Base-by-base conservation (phyloP, 2,329 filamentous ascomycete genomes). In the Neofusicoccum laricinum region DNA sequence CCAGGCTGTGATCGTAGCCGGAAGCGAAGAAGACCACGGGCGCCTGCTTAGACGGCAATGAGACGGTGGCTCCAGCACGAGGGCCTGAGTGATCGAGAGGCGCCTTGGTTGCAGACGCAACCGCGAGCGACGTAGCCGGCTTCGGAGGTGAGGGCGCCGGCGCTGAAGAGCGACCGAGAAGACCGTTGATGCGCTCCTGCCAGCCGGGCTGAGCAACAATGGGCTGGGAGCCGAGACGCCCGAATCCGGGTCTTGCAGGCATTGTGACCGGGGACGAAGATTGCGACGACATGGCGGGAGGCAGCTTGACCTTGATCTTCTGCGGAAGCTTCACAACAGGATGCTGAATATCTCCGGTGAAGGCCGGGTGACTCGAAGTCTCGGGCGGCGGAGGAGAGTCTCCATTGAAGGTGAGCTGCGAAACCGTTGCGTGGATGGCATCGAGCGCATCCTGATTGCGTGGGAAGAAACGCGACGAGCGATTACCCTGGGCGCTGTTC, bases 101-200 rank as follows among this genome's bases (percentile, higher is more conserved):
- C 19, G 51, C 63, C 32, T 64, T 64, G 45, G 41, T 64, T 19
- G 51, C 62, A 38, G 62, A 34, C 14, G 62, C 50, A 11, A 64
- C 51, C 3, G 50, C 50, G 11, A 64, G 50, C 3, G 50, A 48
- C 2, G 43, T 49, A 8, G 21, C 38, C 19, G 62, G 32, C 62
- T 64, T 64, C 8, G 62, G 62, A 2, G 62, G 62, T 14, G 62
- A 64, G 7, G 50, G 14, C 19, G n/a, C 14, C n/a, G 62, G 41
- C 2, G 51, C 45, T 25, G 62, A 34, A 32, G 48, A 25, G 34
- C 50, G 62, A 3, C 50, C 49, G 63, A 88, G 82, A 49, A 97
- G 84, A 50, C 85, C 88, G 75, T 96, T 93, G 75, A 97, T 93
- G 71, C 88, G 88, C 70, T 90, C 89, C 75, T 96, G 92, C 93